These are phyloP conservation scores for Phytopythium oedochilum DNA, from an alignment of 352 stramenopile species.

Conservation along the genomic window DNA sequence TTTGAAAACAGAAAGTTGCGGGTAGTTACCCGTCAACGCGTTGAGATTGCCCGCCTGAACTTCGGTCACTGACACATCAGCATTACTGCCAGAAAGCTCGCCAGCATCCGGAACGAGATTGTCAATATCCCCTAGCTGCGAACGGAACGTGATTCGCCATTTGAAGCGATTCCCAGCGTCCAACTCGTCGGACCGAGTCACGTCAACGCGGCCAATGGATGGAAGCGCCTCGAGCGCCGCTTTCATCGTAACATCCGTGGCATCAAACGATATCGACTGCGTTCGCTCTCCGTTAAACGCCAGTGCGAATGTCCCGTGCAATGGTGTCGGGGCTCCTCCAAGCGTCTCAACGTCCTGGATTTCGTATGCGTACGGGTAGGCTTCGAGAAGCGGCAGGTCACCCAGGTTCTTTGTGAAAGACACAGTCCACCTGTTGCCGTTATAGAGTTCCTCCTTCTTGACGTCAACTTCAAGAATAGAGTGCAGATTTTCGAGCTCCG, in stretches of 20 bases:
- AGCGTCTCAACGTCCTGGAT: slow-evolving; percentile 90
- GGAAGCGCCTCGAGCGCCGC: slow-evolving; percentile 84
- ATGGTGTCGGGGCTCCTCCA: slow-evolving; percentile 90
- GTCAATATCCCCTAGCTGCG: slow-evolving; percentile 73
- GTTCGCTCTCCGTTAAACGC: slow-evolving; percentile 79
- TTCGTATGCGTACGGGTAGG: slow-evolving; percentile 89
- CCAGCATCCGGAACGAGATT: slow-evolving; percentile 43
- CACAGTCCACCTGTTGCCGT: slow-evolving; percentile 91
- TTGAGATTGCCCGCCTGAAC: slow-evolving; percentile 55
- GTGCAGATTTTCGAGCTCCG: slow-evolving; percentile 68
- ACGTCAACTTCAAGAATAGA: slow-evolving; percentile 67
- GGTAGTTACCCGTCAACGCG: slow-evolving; percentile 78
- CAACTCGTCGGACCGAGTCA: slow-evolving; percentile 66
- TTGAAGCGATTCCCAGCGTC: slow-evolving; percentile 81
- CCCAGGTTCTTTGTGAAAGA: slow-evolving; percentile 95
- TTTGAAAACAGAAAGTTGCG: slow-evolving; percentile 76
- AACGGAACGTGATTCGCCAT: slow-evolving; percentile 94
- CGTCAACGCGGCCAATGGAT: slow-evolving; percentile 88
- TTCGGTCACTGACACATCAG: slow-evolving; percentile 50
- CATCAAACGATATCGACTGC: slow-evolving; percentile 81
- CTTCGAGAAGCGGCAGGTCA: slow-evolving; percentile 89
- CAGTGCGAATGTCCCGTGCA: slow-evolving; percentile 89
- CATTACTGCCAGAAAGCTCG: slow-evolving; percentile 54
- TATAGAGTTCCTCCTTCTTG: slow-evolving; percentile 57
- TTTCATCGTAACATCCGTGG: slow-evolving; percentile 80